phyloP scores from a whole-genome alignment of 129 eudicot species.

The Chrysanthemum seticuspe region DNA sequence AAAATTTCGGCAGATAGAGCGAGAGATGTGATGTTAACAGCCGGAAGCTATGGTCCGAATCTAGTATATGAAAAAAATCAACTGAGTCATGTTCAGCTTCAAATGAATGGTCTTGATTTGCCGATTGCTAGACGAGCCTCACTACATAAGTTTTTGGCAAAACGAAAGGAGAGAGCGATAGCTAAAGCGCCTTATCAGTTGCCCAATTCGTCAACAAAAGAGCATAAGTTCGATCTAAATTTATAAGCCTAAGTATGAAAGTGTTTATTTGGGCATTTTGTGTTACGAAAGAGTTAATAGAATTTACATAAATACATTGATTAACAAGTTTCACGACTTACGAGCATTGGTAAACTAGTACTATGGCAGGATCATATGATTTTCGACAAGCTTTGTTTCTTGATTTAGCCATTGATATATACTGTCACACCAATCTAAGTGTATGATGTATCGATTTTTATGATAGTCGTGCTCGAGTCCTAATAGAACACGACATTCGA shows the following conservation, averaged over 20 bases:
- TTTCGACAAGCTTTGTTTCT: too few species aligned
- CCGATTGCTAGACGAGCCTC: constrained; percentile 71
- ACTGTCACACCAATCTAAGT: too few species aligned
- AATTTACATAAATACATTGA: background rate
- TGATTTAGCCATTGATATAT: too few species aligned
- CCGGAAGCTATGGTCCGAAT: background rate
- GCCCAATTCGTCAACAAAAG: constrained; percentile 8
- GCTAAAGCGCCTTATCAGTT: constrained; percentile 38
- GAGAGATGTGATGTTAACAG: constrained; percentile 38
- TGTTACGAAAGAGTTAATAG: background rate
- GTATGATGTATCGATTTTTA: too few species aligned
- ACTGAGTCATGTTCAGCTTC: background rate
- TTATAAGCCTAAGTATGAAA: constrained; percentile 13
- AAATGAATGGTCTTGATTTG: constrained; percentile 35
- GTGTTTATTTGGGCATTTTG: background rate
- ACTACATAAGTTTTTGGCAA: constrained; percentile 61
- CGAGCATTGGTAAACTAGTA: too few species aligned
- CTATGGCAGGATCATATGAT: too few species aligned
- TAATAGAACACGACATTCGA: too few species aligned
- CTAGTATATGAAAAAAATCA: background rate
- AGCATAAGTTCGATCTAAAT: constrained; percentile 43
- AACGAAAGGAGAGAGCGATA: constrained; percentile 59
- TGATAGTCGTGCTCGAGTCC: too few species aligned
- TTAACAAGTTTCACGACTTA: too few species aligned
- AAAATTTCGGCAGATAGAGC: constrained; percentile 49